Base-by-base conservation (phyloP, 106 monocot species). In the Phalaenopsis aphrodite region DNA sequence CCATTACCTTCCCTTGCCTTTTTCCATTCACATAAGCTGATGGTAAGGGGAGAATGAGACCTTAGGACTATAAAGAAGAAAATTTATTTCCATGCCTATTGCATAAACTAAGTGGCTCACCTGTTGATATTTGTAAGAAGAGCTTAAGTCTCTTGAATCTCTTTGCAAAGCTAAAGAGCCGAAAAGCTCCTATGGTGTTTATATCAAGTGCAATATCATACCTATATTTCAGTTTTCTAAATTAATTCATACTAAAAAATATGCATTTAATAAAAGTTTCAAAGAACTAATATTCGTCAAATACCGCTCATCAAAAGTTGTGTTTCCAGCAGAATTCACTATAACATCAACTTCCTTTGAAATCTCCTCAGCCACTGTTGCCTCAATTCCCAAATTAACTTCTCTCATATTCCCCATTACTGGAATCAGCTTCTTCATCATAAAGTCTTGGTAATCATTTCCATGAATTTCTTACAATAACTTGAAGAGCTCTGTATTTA, bases 271-370 rank as follows among this genome's bases (percentile, higher is more conserved):
- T 71, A 15, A 71, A 71, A 71, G n/a, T 65, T 65, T 65, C 14
- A 39, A 69, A 15, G 10, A 45, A 30, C 0, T 43, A 19, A 43
- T 18, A 43, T 19, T 74, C 7, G 7, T 5, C 17, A 43, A 52
- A n/a, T 79, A 95, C 95, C 95, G 91, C 81, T 95, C 95, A 80
- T 95, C 93, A 55, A 95, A 95, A 77, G 95, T 93, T 52, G 95
- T 95, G 69, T 90, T 95, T 69, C 93, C 95, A 21, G 95, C 95
- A 39, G 95, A 95, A 74, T 95, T 95, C 36, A 95, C 56, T 76
- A 95, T 87, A 45, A 95, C 81, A 85, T 95, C 91, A 11, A 95
- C 91, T 66, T 87, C 88, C 37, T 85, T 79, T 37, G 88, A 56
- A 24, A 95, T 93, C 84, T 91, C 84, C 41, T 86, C 81, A 5